phyloP scores from a whole-genome alignment of 108 stramenopile genomes.

The Discostella pseudostelligera region DNA sequence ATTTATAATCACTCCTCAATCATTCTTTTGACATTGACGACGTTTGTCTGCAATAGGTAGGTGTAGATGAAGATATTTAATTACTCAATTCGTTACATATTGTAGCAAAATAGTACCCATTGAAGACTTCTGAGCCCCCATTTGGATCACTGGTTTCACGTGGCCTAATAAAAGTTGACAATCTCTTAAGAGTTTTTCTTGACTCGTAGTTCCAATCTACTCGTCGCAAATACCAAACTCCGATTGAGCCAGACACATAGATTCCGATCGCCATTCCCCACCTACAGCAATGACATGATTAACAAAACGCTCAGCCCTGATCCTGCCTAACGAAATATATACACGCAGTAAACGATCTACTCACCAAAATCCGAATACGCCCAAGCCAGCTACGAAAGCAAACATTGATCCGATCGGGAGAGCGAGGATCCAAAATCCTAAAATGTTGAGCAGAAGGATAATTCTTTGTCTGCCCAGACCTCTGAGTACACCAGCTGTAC shows the following conservation, averaged over 20 bases:
- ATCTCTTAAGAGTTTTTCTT: not conserved
- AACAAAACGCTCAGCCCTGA: not conserved
- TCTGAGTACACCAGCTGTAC: constrained; percentile 9
- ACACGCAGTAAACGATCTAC: not conserved
- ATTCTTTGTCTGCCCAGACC: constrained; percentile 37
- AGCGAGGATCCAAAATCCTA: constrained; percentile 40
- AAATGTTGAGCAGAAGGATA: constrained; percentile 30
- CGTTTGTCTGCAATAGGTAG: no score
- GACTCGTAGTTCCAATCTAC: constrained; percentile 18
- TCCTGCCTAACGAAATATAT: no score
- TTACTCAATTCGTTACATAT: no score
- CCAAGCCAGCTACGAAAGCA: constrained; percentile 25
- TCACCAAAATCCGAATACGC: constrained; percentile 12
- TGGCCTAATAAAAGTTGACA: not conserved
- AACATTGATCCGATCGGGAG: constrained; percentile 30
- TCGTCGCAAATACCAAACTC: constrained; percentile 14
- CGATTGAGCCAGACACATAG: constrained; percentile 10
- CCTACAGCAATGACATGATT: not conserved
- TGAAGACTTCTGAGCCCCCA: no score
- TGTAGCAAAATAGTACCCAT: no score
- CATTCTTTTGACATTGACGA: no score
- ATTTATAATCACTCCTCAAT: no score
- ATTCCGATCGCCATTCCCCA: constrained; percentile 29
- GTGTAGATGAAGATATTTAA: no score
- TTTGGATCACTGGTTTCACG: not conserved